These are phyloP conservation scores for Geoglossum cookeanum DNA, from an alignment of 2,329 filamentous ascomycete genomes.

Conservation along the genomic window DNA sequence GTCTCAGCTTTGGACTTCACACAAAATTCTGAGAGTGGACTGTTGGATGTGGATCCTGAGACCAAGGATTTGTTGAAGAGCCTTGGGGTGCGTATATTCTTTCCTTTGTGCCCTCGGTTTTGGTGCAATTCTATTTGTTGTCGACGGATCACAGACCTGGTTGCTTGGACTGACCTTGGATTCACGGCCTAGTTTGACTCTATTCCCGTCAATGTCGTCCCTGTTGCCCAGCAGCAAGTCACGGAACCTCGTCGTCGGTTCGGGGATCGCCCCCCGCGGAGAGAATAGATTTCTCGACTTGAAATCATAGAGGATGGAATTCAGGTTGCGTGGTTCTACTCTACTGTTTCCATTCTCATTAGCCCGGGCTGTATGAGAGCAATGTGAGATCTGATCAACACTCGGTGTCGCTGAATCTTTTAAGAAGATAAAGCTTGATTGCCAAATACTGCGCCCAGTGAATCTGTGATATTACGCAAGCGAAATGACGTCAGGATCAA, in stretches of 20 bases:
- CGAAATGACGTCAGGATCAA: neutral
- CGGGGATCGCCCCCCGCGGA: constrained; percentile 35
- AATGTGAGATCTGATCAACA: neutral
- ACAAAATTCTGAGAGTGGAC: constrained; percentile 80
- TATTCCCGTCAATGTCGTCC: constrained; percentile 89
- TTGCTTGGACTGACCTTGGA: constrained; percentile 4
- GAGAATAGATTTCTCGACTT: neutral
- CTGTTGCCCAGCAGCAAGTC: constrained; percentile 74
- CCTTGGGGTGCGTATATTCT: constrained; percentile 62
- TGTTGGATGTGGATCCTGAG: constrained; percentile 88
- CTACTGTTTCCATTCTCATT: neutral
- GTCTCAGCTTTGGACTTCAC: constrained; percentile 96
- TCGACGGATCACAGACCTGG: neutral
- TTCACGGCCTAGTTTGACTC: constrained; percentile 59
- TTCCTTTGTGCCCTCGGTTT: neutral
- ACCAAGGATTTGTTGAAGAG: constrained; percentile 99
- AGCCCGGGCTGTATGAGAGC: neutral
- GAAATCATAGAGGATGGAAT: neutral
- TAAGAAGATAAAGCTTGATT: constrained; percentile 75
- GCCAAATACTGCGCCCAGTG: constrained; percentile 36
- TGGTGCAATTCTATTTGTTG: constrained; percentile 3
- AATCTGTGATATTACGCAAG: constrained; percentile 6
- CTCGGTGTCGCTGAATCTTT: constrained; percentile 66
- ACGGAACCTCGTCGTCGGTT: constrained; percentile 68
- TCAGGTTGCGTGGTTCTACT: neutral